These are phyloP conservation scores for Zasmidium citrigriseum DNA, from an alignment of 2,329 filamentous ascomycete species.

Conservation along the genomic window DNA sequence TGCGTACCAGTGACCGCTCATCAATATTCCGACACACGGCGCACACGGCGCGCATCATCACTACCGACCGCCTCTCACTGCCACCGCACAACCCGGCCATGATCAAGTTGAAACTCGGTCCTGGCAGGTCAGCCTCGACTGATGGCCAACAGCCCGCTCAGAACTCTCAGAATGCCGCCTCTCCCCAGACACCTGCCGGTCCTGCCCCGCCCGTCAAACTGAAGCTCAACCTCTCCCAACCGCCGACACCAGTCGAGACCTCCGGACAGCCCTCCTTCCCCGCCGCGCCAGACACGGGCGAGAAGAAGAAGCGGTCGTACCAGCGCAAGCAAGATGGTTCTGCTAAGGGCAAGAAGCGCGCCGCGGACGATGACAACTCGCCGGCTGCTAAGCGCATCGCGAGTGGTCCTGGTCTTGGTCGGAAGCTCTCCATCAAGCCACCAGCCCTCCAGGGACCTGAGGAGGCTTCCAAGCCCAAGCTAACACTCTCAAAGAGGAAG, in stretches of 20 bases:
- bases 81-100: slow-evolving; percentile 10
- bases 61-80: background rate
- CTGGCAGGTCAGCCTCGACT: slow-evolving; percentile 6
- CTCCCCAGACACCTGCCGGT: slow-evolving; percentile 14
- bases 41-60: background rate
- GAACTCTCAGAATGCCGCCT: slow-evolving; percentile 7
- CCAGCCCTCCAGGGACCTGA: slow-evolving; percentile 37
- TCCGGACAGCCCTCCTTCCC: slow-evolving; percentile 27
- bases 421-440: slow-evolving; percentile 37
- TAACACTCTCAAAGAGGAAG: slow-evolving; percentile 51
- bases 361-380: slow-evolving; percentile 32
- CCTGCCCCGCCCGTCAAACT: slow-evolving; percentile 21
- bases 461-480: slow-evolving; percentile 42
- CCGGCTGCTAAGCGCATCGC: slow-evolving; percentile 35
- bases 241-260: slow-evolving; percentile 26
- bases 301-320: slow-evolving; percentile 45
- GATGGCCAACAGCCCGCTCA: background rate
- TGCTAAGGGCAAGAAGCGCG: slow-evolving; percentile 38
- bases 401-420: slow-evolving; percentile 21
- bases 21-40: background rate
- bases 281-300: slow-evolving; percentile 7
- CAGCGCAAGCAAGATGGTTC: slow-evolving; percentile 37
- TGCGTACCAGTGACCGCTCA: background rate
- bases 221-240: slow-evolving; percentile 30
- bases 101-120: slow-evolving; percentile 26